A percentile compares a stretch with the other conserved stretches of the same genome.
phyloP scores from a whole-genome alignment of 2,329 filamentous ascomycete genomes.

The Pseudogymnoascus sp. region DNA sequence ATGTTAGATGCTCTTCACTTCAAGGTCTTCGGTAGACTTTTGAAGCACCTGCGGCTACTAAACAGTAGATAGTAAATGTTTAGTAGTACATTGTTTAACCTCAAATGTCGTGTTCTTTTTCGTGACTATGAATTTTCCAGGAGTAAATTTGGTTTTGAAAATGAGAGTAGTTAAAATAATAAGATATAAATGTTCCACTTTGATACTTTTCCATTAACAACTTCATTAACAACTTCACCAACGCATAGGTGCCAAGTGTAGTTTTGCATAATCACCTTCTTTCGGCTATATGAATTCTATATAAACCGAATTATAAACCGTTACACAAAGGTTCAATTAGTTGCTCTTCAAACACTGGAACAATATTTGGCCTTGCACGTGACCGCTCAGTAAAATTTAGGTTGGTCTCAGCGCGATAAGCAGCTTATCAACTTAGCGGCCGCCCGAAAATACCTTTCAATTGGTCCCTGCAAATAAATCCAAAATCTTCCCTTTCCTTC shows the following conservation, averaged over 20 bases:
- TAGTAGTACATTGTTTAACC: background rate
- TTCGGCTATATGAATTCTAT: background rate
- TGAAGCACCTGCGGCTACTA: background rate
- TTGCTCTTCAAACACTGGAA: background rate
- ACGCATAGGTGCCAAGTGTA: too few species aligned
- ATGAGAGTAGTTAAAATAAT: background rate
- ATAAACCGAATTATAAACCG: background rate
- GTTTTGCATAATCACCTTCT: too few species aligned
- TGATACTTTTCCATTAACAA: background rate
- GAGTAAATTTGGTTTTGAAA: too few species aligned
- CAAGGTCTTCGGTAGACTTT: background rate
- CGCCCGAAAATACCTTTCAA: conserved; percentile 8
- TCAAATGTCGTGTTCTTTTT: background rate
- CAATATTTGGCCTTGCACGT: background rate
- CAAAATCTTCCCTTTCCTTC: conserved; percentile 5
- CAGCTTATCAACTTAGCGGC: conserved; percentile 6
- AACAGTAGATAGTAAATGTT: background rate
- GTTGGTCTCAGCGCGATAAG: background rate
- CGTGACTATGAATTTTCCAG: background rate
- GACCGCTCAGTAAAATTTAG: background rate
- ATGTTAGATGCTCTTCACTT: background rate
- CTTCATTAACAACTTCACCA: background rate
- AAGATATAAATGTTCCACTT: too few species aligned
- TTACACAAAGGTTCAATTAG: background rate
- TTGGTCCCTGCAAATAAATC: conserved; percentile 10